Percentiles rank a stretch among this genome's conserved stretches.
These are phyloP conservation scores for Aphanocladium album DNA, from an alignment of 2,329 filamentous ascomycete genomes.

Conservation along the genomic window DNA sequence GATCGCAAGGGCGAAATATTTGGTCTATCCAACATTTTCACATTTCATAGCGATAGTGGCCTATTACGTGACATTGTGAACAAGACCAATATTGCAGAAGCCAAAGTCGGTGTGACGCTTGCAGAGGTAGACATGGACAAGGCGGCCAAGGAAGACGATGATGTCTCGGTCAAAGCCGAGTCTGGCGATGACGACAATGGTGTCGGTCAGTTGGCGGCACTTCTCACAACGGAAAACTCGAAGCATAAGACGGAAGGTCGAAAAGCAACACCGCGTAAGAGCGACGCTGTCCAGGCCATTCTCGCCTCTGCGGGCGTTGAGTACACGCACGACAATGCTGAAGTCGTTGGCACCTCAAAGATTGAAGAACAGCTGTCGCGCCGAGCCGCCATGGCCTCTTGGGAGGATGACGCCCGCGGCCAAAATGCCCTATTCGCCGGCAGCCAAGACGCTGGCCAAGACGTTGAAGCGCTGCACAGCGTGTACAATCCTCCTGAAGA, in stretches of 20 bases:
- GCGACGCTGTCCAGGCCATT: slow-evolving; percentile 82
- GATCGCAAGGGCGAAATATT: slow-evolving; percentile 91
- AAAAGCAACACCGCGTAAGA: slow-evolving; percentile 40
- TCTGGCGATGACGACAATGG: slow-evolving; percentile 57
- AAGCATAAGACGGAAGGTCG: slow-evolving; percentile 28
- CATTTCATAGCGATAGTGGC: slow-evolving; percentile 72
- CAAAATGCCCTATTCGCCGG: slow-evolving; percentile 55
- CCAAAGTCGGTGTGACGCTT: slow-evolving; percentile 75
- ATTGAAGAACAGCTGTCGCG: slow-evolving; percentile 82
- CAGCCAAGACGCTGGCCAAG: slow-evolving; percentile 32
- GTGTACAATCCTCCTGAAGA: slow-evolving; percentile 68
- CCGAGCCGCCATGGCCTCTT: slow-evolving; percentile 60
- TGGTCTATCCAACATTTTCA: slow-evolving; percentile 80
- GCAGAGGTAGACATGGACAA: slow-evolving; percentile 69
- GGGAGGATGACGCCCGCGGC: slow-evolving; percentile 35
- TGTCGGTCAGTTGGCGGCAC: slow-evolving; percentile 64
- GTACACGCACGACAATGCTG: slow-evolving; percentile 94
- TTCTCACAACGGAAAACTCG: slow-evolving; percentile 45
- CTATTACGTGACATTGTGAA: slow-evolving; percentile 94
- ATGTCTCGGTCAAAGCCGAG: slow-evolving; percentile 41
- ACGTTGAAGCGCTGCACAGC: slow-evolving; percentile 27
- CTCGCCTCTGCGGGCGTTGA: slow-evolving; percentile 82
- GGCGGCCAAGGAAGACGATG: slow-evolving; percentile 47
- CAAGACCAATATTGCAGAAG: slow-evolving; percentile 95
- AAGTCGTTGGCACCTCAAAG: slow-evolving; percentile 88